Evolutionary conservation across 2,329 filamentous ascomycete genomes (phyloP).

Genomic region (Sarocladium strictum): DNA sequence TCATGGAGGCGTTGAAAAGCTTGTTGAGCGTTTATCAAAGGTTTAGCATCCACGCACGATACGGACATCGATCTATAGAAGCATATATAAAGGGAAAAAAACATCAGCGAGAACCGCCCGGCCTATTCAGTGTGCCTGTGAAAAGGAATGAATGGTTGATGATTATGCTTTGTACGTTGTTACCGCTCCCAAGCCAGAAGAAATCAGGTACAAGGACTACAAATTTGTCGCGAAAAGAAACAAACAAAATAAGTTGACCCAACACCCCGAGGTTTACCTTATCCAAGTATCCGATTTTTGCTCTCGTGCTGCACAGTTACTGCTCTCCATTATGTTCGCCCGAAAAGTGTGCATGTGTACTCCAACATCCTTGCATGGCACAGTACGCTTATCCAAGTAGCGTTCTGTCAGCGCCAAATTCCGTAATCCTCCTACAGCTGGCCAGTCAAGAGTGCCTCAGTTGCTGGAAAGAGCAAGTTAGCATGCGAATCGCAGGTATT

Average conservation of each 20-base stretch:
- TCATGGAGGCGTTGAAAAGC: constrained; percentile 35
- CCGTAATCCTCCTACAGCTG: constrained; percentile 49
- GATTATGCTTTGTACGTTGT: constrained; percentile 5
- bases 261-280: not conserved
- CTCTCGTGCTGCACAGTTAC: not conserved
- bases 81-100: no score
- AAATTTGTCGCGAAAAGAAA: not conserved
- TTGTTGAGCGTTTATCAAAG: constrained; percentile 15
- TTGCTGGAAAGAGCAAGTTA: constrained; percentile 43
- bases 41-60: not conserved
- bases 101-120: no score
- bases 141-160: not conserved
- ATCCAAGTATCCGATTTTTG: not conserved
- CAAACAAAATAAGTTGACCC: not conserved
- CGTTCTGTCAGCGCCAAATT: not conserved
- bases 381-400: not conserved
- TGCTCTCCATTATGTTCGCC: not conserved
- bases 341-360: not conserved
- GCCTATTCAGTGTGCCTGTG: not conserved
- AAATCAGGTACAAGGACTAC: not conserved
- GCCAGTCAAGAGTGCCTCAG: constrained; percentile 72
- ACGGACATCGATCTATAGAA: not conserved
- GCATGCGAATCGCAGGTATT: not conserved
- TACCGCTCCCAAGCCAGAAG: not conserved
- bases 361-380: not conserved